Evolutionary conservation across 176 grass and related monocot genomes (phyloP).

Genomic region (Rhynchospora pubera): DNA sequence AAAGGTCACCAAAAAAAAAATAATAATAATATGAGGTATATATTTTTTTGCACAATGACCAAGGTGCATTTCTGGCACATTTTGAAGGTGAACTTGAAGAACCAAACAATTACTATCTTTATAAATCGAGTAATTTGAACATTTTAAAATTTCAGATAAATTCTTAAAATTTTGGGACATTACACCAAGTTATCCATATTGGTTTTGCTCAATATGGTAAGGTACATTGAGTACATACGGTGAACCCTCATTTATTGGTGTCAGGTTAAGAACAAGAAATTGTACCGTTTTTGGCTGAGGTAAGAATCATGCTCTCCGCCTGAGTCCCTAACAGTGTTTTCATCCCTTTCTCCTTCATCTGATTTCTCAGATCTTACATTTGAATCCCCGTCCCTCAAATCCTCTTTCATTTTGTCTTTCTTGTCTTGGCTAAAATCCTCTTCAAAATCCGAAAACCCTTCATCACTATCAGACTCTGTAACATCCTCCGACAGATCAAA

Average conservation of each 20-base stretch:
- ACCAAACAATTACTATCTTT: background rate
- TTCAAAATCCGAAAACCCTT: conserved; percentile 45
- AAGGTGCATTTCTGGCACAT: background rate
- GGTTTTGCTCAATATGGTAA: background rate
- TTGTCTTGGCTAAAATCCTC: conserved; percentile 34
- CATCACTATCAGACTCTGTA: conserved; percentile 25
- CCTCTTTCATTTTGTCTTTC: conserved; percentile 24
- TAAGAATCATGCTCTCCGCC: conserved; percentile 53
- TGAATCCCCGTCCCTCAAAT: conserved; percentile 7
- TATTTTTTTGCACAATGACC: background rate
- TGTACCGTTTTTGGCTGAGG: conserved; percentile 79
- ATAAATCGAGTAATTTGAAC: background rate
- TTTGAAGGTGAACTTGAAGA: background rate
- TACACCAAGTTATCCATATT: background rate
- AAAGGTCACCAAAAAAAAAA: no score
- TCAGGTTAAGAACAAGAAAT: conserved; percentile 2
- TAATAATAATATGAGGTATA: no score
- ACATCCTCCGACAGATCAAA: conserved; percentile 20
- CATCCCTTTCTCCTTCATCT: conserved; percentile 27
- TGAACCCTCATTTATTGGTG: background rate
- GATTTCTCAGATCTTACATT: conserved; percentile 9
- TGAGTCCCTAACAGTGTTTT: conserved; percentile 4
- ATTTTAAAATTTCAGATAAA: background rate
- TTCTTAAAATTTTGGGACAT: background rate
- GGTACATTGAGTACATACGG: background rate